phyloP scores from a whole-genome alignment of 257 asterid species.

The Parsonsia alboflavescens region DNA sequence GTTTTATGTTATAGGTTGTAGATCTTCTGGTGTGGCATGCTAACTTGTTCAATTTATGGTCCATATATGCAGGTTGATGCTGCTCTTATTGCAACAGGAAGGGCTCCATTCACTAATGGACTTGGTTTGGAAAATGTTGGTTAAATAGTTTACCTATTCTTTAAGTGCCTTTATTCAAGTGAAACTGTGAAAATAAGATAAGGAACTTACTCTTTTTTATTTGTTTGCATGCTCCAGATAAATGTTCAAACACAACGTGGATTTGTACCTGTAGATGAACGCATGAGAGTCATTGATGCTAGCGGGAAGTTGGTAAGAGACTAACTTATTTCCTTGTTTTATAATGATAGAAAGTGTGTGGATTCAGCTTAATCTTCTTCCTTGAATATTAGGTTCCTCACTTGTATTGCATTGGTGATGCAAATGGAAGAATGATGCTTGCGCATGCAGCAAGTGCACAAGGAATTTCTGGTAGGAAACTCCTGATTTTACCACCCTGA shows the following conservation, averaged over 20 bases:
- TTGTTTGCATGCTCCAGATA: conserved; percentile 42
- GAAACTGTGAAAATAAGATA: conserved; percentile 2
- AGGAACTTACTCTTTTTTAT: neutral
- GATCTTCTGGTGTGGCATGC: neutral
- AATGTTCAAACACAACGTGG: conserved; percentile 91
- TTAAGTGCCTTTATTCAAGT: neutral
- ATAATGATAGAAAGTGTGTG: conserved; percentile 8
- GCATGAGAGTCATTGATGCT: conserved; percentile 90
- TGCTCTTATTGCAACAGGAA: conserved; percentile 96
- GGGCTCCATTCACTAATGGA: conserved; percentile 94
- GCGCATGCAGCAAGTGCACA: conserved; percentile 99
- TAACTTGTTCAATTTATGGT: conserved; percentile 2
- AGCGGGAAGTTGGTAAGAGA: conserved; percentile 70
- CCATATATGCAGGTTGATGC: conserved; percentile 77
- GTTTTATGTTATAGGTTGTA: neutral
- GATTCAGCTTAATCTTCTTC: conserved; percentile 15
- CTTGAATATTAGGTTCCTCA: conserved; percentile 69
- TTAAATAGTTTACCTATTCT: conserved; percentile 16
- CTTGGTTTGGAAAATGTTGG: conserved; percentile 95
- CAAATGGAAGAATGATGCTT: conserved; percentile 99
- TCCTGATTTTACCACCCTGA: conserved; percentile 13
- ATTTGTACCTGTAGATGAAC: conserved; percentile 89
- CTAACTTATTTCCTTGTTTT: conserved; percentile 16
- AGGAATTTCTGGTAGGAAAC: conserved; percentile 70
- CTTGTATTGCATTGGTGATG: conserved; percentile 97